Evolutionary conservation across 163 green algal species (phyloP).

Genomic region (Chlorella variabilis): DNA sequence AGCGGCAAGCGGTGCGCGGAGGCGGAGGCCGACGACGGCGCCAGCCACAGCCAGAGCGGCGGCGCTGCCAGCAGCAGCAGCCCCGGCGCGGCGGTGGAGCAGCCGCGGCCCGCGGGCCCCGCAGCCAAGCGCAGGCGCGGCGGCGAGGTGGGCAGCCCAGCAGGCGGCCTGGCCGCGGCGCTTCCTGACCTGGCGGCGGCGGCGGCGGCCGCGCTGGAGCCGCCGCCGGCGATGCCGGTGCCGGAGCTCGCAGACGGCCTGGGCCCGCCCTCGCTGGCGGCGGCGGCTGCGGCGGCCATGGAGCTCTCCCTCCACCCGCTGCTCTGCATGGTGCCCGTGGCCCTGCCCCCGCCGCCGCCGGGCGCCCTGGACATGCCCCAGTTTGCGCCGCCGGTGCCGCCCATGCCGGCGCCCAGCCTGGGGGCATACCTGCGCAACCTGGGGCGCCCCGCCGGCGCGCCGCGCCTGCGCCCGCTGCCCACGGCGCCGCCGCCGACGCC

Average conservation of each 20-base stretch:
- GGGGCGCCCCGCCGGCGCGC: slow-evolving; percentile 1
- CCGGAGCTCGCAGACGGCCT: background rate
- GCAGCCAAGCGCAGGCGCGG: background rate
- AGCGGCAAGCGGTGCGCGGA: slow-evolving; percentile 27
- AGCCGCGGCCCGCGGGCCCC: background rate
- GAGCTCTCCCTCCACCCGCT: background rate
- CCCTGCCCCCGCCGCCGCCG: background rate
- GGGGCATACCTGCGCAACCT: slow-evolving; percentile 5
- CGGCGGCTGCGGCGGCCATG: background rate
- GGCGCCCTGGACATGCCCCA: background rate
- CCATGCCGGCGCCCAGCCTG: background rate
- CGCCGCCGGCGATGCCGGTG: background rate
- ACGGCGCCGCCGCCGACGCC: background rate
- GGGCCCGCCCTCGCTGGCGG: background rate
- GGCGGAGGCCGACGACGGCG: background rate
- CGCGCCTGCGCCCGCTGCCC: slow-evolving; percentile 19
- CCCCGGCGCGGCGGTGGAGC: background rate
- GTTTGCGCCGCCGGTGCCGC: background rate
- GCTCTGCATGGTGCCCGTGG: slow-evolving; percentile 21
- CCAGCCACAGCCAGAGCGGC: slow-evolving; percentile 25
- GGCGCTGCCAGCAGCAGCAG: slow-evolving; percentile 20
- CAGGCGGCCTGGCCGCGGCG: background rate
- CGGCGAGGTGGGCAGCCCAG: background rate
- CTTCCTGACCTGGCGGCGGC: background rate
- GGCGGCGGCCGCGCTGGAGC: background rate